These are phyloP conservation scores for Candida loeiensis DNA, from an alignment of 805 yeast species.

Conservation along the genomic window DNA sequence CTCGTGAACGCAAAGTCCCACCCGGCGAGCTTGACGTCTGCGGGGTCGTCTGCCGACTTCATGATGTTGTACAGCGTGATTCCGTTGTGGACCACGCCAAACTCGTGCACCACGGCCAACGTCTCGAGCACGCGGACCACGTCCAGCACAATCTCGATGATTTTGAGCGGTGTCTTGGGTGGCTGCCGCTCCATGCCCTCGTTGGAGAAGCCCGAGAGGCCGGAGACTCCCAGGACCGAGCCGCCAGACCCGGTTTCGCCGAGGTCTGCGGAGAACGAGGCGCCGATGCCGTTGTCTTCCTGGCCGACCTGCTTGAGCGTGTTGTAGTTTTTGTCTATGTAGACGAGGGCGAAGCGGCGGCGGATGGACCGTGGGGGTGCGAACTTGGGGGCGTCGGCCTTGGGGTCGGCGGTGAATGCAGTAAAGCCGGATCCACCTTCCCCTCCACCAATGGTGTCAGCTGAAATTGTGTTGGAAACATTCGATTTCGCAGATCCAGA, in stretches of 20 bases:
- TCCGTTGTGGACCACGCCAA: constrained; percentile 48
- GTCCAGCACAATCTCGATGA: constrained; percentile 22
- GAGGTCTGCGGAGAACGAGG: not conserved
- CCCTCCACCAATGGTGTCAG: no score
- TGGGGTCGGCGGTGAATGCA: not conserved
- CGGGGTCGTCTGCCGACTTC: constrained; percentile 24
- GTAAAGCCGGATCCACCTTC: no score
- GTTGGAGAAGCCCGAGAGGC: constrained; percentile 9
- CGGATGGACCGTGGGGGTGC: not conserved
- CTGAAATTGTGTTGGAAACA: no score
- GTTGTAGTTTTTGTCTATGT: constrained; percentile 9
- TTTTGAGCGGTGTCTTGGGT: constrained; percentile 11
- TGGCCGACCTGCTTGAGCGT: constrained; percentile 7
- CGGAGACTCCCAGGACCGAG: not conserved
- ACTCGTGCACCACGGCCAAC: constrained; percentile 33
- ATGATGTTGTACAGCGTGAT: constrained; percentile 38
- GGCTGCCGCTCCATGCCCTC: constrained; percentile 12
- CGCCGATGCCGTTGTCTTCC: not conserved
- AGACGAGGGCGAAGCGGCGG: constrained; percentile 10
- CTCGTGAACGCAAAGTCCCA: constrained; percentile 48
- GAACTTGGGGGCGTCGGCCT: not conserved
- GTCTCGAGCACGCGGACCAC: constrained; percentile 21
- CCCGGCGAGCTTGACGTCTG: constrained; percentile 38
- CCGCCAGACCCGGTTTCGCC: not conserved
- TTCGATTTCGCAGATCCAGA: no score